These are phyloP conservation scores for Ustilago cynodontis DNA, from an alignment of 1,284 basidiomycete species.

Conservation along the genomic window DNA sequence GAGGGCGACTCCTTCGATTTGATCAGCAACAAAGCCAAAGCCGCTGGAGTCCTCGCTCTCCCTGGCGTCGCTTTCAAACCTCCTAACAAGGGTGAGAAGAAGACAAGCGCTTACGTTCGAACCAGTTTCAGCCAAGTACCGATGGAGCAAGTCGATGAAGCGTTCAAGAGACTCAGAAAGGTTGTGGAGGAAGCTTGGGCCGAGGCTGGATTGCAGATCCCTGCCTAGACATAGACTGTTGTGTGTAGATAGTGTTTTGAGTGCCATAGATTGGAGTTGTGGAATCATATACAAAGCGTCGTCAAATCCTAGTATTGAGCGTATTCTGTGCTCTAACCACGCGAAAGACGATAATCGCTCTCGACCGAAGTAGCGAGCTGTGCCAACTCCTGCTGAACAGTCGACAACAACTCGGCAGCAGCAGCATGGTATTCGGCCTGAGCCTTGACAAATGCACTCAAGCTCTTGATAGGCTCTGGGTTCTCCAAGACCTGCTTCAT, in stretches of 20 bases:
- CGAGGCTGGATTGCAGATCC: constrained; percentile 48
- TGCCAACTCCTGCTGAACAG: constrained; percentile 88
- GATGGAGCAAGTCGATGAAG: constrained; percentile 58
- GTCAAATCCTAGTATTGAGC: neutral
- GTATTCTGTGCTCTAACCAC: constrained; percentile 31
- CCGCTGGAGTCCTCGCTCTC: constrained; percentile 87
- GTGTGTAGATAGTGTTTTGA: constrained; percentile 3
- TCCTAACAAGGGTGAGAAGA: neutral
- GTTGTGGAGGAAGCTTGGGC: constrained; percentile 63
- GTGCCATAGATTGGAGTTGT: neutral
- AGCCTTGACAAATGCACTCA: constrained; percentile 91
- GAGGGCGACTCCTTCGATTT: constrained; percentile 80
- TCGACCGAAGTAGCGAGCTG: constrained; percentile 89
- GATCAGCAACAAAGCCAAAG: constrained; percentile 82
- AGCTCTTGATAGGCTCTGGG: constrained; percentile 93
- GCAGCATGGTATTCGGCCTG: constrained; percentile 85
- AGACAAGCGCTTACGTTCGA: constrained; percentile 58
- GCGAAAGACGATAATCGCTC: constrained; percentile 81
- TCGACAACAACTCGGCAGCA: constrained; percentile 77
- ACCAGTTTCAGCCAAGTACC: constrained; percentile 63
- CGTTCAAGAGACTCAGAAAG: constrained; percentile 51
- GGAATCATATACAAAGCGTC: constrained; percentile 1
- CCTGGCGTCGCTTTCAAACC: constrained; percentile 75
- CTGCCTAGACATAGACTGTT: constrained; percentile 6
- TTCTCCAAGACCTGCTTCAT: constrained; percentile 99